Conservation (phyloP, 345 rosid genomes). For the Lenwebbia sp. region DNA sequence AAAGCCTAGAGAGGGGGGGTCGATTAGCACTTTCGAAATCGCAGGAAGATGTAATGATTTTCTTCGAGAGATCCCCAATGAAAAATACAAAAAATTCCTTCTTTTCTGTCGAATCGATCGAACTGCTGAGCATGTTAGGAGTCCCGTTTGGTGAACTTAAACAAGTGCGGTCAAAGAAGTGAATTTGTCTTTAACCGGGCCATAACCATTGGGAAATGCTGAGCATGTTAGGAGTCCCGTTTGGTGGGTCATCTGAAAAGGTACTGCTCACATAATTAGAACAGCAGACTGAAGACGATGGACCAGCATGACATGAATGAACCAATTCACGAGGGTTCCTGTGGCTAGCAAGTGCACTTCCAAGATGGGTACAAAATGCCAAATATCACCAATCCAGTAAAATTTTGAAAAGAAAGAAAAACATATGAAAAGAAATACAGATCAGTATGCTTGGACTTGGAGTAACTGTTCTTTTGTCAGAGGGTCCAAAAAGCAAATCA, state of each 20-base stretch:
- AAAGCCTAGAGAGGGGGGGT: background rate
- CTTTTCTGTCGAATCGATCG: background rate
- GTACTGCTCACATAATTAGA: background rate
- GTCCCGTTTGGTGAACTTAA: too few relatives aligned
- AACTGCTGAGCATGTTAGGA: too few relatives aligned
- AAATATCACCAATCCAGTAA: background rate
- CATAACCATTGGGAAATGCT: background rate
- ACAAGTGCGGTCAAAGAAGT: background rate
- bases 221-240: background rate
- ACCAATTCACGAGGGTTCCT: background rate
- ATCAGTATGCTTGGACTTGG: background rate
- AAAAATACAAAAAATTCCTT: accelerated
- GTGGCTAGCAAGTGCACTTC: background rate
- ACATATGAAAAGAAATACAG: background rate
- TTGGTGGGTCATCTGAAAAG: background rate
- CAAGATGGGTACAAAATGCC: background rate
- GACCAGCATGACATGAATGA: background rate
- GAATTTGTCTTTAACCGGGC: background rate
- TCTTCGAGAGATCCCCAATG: accelerated
- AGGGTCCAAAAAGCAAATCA: background rate
- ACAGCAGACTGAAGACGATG: background rate
- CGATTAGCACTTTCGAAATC: background rate
- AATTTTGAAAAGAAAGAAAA: background rate
- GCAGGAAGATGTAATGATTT: accelerated
- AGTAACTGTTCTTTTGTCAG: background rate